phyloP scores from a whole-genome alignment of 441 rosid species.

The Viola pubescens region DNA sequence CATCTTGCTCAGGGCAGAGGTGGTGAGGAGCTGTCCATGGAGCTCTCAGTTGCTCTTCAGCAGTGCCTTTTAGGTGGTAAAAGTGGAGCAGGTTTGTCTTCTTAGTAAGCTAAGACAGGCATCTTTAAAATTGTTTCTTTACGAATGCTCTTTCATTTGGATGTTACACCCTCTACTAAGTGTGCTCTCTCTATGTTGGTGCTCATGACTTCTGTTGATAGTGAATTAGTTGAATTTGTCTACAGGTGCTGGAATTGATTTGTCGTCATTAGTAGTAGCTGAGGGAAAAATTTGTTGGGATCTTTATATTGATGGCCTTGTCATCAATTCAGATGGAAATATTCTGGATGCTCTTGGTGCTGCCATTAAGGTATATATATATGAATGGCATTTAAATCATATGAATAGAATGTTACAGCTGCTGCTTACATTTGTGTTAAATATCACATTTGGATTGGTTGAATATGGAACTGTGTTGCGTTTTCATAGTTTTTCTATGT shows the following conservation, averaged over 20 bases:
- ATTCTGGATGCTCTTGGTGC: slow-evolving; percentile 75
- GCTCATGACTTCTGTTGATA: background rate
- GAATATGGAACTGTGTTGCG: background rate
- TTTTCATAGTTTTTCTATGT: background rate
- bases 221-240: slow-evolving; percentile 10
- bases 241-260: slow-evolving; percentile 74
- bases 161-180: background rate
- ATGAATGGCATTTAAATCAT: background rate
- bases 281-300: slow-evolving; percentile 91
- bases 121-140: background rate
- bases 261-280: slow-evolving; percentile 57
- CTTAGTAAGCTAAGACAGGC: background rate
- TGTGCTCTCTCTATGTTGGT: slow-evolving; percentile 9
- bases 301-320: slow-evolving; percentile 76
- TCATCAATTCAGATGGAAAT: slow-evolving; percentile 80
- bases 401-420: background rate
- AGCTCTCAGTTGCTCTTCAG: slow-evolving; percentile 65
- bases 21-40: slow-evolving; percentile 74
- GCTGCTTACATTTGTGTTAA: background rate
- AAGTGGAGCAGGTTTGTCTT: slow-evolving; percentile 64
- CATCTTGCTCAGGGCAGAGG: slow-evolving; percentile 63
- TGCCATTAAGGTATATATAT: slow-evolving; percentile 56
- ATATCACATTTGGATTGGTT: background rate
- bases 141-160: background rate
- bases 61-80: slow-evolving; percentile 77